Conservation (phyloP, 2,329 filamentous ascomycete species). For the Neopestalotiopsis sp. region DNA sequence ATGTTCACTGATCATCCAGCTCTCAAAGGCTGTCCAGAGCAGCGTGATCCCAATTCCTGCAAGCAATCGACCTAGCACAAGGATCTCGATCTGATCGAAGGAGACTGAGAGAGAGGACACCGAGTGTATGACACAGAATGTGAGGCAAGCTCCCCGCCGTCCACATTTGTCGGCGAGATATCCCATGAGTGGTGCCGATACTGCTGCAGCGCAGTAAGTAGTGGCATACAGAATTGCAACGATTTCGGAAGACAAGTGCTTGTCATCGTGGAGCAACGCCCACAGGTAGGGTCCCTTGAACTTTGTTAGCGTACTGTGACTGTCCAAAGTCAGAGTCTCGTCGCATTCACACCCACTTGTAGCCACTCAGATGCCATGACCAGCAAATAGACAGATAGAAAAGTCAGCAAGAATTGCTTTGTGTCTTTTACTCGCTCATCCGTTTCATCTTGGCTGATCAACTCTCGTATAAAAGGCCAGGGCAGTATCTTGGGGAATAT, state of each 20-base stretch:
- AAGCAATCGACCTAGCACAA: constrained; percentile 58
- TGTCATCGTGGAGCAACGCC: constrained; percentile 36
- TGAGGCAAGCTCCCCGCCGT: constrained; percentile 56
- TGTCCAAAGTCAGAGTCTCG: too few relatives aligned
- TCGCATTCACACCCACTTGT: constrained; percentile 39
- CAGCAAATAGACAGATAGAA: constrained; percentile 48
- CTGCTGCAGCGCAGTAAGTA: constrained; percentile 49
- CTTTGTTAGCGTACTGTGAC: not conserved
- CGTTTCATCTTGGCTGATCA: constrained; percentile 8
- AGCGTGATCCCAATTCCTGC: constrained; percentile 61
- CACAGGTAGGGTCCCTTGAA: constrained; percentile 36
- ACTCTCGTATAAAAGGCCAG: constrained; percentile 14
- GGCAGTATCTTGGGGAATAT: constrained; percentile 22
- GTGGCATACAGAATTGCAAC: constrained; percentile 47
- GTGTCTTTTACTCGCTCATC: constrained; percentile 24
- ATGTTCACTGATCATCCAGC: constrained; percentile 65
- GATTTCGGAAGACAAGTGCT: constrained; percentile 30
- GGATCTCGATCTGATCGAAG: constrained; percentile 40
- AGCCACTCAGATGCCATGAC: constrained; percentile 59
- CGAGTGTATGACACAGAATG: constrained; percentile 59
- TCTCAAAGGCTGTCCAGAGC: constrained; percentile 64
- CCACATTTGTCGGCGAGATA: constrained; percentile 54
- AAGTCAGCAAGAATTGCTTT: constrained; percentile 25
- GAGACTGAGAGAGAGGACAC: constrained; percentile 56
- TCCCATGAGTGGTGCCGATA: constrained; percentile 51